Base-by-base conservation (phyloP, 2,329 filamentous ascomycete species). In the Trichoderma lentiforme region DNA sequence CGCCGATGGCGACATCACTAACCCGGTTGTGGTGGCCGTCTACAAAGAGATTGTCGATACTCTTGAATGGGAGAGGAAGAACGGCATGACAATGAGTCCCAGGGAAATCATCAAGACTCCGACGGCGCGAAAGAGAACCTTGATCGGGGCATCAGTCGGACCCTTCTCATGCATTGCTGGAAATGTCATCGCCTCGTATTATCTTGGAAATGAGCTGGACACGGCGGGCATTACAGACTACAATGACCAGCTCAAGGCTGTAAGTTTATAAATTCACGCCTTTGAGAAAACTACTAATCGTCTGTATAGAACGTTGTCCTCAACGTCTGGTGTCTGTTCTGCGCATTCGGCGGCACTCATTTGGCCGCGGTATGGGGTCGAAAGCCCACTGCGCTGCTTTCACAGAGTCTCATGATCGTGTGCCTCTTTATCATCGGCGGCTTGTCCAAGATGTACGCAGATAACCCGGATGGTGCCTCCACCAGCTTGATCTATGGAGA, bases 401-500 rank as follows among this genome's bases (percentile, higher is more conserved):
- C 82, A 0, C 80, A 83, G 61, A 70, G 71, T 14, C 74, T 83
- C 12, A 74, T 85, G 6, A 80, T 82, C 3, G 67, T 83, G 24
- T 86, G 83, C 51, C 81, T 88, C 1, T 87, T 87, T 74, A 79
- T 87, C 67, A 83, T 88, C 51, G 86, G 86, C 2, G 84, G 81
- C 2, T 77, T 89, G 4, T 83, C 84, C 6, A 87, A 87, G 60
- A 71, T 71, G 2, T 73, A 73, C 28, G 68, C 64, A 56, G 73
- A 74, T 11, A 58, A 74, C 8, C 73, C 73, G 2, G 47, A 61
- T 39, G 71, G 71, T 3, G 71, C 73, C 36, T 70, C 73, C 3
- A 43, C 0, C 39, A 71, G 32, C n/a, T 61, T 74, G 11, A 79
- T 84, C 26, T 85, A 84, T 69, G 79, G 77, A 4, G 83, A 86